phyloP scores from a whole-genome alignment of 1,284 basidiomycete species.

The Baeospora myosura region DNA sequence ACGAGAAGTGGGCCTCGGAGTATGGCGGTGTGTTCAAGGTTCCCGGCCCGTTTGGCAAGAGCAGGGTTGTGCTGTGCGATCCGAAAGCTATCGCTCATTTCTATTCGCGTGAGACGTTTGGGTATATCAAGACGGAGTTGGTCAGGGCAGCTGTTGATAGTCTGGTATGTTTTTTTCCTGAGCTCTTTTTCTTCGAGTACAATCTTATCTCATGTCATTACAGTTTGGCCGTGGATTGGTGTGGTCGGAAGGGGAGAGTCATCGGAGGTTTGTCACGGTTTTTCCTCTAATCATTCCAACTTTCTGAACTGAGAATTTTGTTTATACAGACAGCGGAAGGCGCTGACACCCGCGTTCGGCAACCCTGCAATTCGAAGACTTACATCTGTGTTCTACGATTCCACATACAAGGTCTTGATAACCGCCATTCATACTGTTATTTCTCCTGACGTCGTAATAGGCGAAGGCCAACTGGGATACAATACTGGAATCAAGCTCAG shows the following conservation, averaged over 20 bases:
- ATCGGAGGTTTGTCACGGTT: conserved; percentile 26
- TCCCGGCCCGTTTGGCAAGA: conserved; percentile 32
- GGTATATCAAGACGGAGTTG: conserved; percentile 34
- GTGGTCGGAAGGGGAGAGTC: conserved; percentile 46
- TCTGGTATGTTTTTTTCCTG: conserved; percentile 27
- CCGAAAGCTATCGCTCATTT: conserved; percentile 49
- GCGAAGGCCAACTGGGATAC: conserved; percentile 45
- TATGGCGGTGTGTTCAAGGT: conserved; percentile 43
- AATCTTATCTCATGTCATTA: not conserved
- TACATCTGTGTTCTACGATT: conserved; percentile 33
- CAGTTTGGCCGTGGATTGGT: conserved; percentile 46
- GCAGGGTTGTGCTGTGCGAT: conserved; percentile 40
- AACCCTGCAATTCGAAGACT: conserved; percentile 30
- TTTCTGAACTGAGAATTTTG: not conserved
- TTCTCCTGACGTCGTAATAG: conserved; percentile 20
- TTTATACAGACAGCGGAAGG: conserved; percentile 31
- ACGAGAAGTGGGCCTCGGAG: conserved; percentile 35
- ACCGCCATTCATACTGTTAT: not conserved
- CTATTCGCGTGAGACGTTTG: conserved; percentile 40
- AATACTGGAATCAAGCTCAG: conserved; percentile 26
- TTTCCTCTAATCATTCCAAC: not conserved
- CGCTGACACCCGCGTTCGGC: conserved; percentile 33
- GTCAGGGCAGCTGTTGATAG: conserved; percentile 32
- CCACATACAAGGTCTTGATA: conserved; percentile 38
- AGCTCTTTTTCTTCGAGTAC: not conserved